A percentile compares a stretch with the other conserved stretches of the same genome.
Evolutionary conservation across 1,139 yeast genomes (phyloP).

Genomic region (Arxiozyma telluris): DNA sequence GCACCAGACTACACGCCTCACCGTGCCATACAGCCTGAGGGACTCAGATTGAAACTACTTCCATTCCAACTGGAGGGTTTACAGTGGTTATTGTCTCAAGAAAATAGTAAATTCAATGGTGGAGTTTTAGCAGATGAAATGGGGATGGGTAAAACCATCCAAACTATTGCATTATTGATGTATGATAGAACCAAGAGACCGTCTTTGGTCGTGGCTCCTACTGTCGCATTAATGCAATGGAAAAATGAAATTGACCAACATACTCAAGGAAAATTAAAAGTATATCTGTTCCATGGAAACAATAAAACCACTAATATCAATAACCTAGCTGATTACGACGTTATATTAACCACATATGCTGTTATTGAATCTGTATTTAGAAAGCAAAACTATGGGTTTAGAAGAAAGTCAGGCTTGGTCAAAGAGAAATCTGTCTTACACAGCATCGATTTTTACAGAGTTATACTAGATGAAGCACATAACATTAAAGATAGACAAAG

Average conservation of each 20-base stretch:
- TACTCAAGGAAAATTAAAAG: constrained; percentile 59
- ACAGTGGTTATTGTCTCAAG: constrained; percentile 80
- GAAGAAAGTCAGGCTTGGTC: constrained; percentile 56
- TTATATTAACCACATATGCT: constrained; percentile 82
- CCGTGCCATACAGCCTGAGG: constrained; percentile 68
- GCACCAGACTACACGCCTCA: constrained; percentile 44
- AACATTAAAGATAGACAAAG: constrained; percentile 91
- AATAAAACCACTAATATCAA: constrained; percentile 50
- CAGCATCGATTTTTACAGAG: constrained; percentile 68
- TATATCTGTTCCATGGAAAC: constrained; percentile 76
- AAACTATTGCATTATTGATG: constrained; percentile 81
- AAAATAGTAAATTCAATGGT: constrained; percentile 64
- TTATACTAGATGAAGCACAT: constrained; percentile 94
- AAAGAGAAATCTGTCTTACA: constrained; percentile 75
- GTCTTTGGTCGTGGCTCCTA: constrained; percentile 88
- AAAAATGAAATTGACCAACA: constrained; percentile 82
- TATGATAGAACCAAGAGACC: constrained; percentile 58
- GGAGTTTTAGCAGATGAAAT: constrained; percentile 98
- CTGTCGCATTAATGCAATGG: constrained; percentile 98
- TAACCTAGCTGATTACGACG: constrained; percentile 61
- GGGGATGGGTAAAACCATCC: constrained; percentile 99
- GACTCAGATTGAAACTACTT: constrained; percentile 60
- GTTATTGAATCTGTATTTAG: constrained; percentile 82
- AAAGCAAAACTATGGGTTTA: constrained; percentile 76
- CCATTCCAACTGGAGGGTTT: constrained; percentile 94